Percentiles rank a stretch among this genome's conserved stretches.
These are phyloP conservation scores for Tolypocladium sp. DNA, from an alignment of 2,329 filamentous ascomycete genomes.

Conservation along the genomic window DNA sequence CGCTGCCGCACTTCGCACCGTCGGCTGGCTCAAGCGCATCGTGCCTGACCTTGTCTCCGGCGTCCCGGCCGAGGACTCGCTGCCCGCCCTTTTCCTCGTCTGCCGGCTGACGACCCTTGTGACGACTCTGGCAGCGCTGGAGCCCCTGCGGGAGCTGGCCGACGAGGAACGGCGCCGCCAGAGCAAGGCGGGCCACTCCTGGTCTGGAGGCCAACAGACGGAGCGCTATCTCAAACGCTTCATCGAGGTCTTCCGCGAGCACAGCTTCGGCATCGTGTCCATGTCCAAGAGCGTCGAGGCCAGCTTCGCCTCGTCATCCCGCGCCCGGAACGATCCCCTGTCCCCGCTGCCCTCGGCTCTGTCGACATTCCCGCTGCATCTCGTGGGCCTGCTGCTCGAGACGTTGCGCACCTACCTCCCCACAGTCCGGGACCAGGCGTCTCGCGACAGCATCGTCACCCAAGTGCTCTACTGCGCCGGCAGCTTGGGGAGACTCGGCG, in stretches of 20 bases:
- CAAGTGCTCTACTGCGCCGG: slow-evolving; percentile 91
- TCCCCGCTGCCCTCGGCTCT: slow-evolving; percentile 64
- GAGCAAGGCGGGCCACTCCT: slow-evolving; percentile 31
- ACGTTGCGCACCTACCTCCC: slow-evolving; percentile 71
- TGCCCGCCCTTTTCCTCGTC: slow-evolving; percentile 79
- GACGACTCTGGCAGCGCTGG: slow-evolving; percentile 70
- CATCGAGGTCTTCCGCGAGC: slow-evolving; percentile 94
- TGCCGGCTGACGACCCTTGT: slow-evolving; percentile 76
- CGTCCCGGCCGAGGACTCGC: slow-evolving; percentile 47
- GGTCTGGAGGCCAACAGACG: slow-evolving; percentile 77
- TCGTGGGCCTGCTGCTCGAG: slow-evolving; percentile 72
- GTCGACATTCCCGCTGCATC: slow-evolving; percentile 73
- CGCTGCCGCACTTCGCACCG: slow-evolving; percentile 79
- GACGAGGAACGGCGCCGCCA: slow-evolving; percentile 65
- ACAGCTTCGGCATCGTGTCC: slow-evolving; percentile 90
- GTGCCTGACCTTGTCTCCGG: slow-evolving; percentile 58
- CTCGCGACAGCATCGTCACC: slow-evolving; percentile 79
- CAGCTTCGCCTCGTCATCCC: slow-evolving; percentile 14
- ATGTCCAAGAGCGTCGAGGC: slow-evolving; percentile 80
- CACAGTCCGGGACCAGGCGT: slow-evolving; percentile 68
- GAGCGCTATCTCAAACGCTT: slow-evolving; percentile 92
- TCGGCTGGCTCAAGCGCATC: slow-evolving; percentile 83
- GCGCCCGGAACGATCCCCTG: slow-evolving; percentile 25
- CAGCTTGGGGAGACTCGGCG: slow-evolving; percentile 80
- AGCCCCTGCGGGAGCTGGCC: slow-evolving; percentile 78